A percentile compares a stretch with the other conserved stretches of the same genome.
Evolutionary conservation across 305 asterid species (phyloP).

Genomic region (Fraxinus baroniana): DNA sequence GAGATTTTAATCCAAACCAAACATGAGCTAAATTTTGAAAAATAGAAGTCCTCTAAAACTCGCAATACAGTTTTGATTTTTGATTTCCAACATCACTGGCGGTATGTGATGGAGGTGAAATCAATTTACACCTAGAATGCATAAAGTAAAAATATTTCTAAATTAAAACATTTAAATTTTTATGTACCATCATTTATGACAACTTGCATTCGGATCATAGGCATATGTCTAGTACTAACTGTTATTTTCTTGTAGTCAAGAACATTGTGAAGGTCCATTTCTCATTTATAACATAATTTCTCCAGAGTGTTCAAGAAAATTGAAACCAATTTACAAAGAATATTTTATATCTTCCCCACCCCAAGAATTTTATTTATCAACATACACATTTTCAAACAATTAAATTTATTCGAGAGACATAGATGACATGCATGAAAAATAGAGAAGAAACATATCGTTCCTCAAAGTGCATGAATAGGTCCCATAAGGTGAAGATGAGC

Average conservation of each 20-base stretch:
- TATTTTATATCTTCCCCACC: background rate
- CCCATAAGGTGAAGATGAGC: background rate
- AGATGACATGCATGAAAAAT: slow-evolving; percentile 1
- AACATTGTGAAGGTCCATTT: background rate
- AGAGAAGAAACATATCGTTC: background rate
- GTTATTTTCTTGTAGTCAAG: background rate
- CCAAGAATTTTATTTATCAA: slow-evolving; percentile 11
- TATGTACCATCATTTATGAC: background rate
- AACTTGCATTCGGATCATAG: background rate
- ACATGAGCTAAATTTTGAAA: background rate
- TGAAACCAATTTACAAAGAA: background rate
- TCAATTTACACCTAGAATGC: background rate
- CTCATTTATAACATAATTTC: background rate
- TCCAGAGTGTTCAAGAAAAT: background rate
- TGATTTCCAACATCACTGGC: background rate
- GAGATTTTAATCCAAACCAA: background rate
- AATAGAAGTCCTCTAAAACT: background rate
- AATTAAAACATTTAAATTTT: background rate
- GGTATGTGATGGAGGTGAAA: background rate
- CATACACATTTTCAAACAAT: background rate
- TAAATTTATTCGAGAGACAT: background rate
- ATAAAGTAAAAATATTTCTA: background rate
- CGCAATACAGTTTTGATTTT: background rate
- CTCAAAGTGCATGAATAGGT: background rate
- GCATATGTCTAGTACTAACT: background rate